Evolutionary conservation across 192 early-diverging fungal genomes (phyloP).

Genomic region (Rhizophagus prolifer): DNA sequence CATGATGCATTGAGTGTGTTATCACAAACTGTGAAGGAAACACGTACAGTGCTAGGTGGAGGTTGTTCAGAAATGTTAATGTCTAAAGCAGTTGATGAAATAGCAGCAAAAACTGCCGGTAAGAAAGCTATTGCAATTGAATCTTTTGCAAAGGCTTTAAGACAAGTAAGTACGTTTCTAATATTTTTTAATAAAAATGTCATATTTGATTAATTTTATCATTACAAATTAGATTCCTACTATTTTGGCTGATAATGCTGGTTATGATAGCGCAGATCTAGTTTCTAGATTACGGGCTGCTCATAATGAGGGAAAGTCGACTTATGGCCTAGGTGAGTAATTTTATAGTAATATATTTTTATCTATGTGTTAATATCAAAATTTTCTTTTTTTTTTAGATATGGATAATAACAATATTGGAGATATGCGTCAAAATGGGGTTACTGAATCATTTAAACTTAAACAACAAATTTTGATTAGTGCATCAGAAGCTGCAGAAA

Average conservation of each 20-base stretch:
- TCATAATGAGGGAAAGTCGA: constrained; percentile 81
- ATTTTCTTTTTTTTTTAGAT: constrained; percentile 42
- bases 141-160: constrained; percentile 89
- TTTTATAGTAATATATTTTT: background rate
- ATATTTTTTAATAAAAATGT: background rate
- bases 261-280: constrained; percentile 92
- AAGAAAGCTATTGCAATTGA: constrained; percentile 96
- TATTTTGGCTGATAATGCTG: constrained; percentile 96
- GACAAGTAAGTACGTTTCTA: constrained; percentile 35
- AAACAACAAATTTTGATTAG: constrained; percentile 91
- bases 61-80: constrained; percentile 98
- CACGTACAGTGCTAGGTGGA: constrained; percentile 91
- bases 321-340: constrained; percentile 66
- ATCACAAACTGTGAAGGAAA: constrained; percentile 92
- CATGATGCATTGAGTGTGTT: constrained; percentile 97
- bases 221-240: constrained; percentile 80
- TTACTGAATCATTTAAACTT: constrained; percentile 96
- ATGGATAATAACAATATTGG: constrained; percentile 81
- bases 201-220: background rate
- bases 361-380: background rate
- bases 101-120: constrained; percentile 86
- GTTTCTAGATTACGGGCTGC: constrained; percentile 91
- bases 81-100: constrained; percentile 95
- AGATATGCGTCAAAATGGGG: constrained; percentile 81
- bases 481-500: constrained; percentile 94